A percentile compares a stretch with the other conserved stretches of the same genome.
Evolutionary conservation across 2,329 filamentous ascomycete species (phyloP).

Genomic region (Xylariaceae sp.): DNA sequence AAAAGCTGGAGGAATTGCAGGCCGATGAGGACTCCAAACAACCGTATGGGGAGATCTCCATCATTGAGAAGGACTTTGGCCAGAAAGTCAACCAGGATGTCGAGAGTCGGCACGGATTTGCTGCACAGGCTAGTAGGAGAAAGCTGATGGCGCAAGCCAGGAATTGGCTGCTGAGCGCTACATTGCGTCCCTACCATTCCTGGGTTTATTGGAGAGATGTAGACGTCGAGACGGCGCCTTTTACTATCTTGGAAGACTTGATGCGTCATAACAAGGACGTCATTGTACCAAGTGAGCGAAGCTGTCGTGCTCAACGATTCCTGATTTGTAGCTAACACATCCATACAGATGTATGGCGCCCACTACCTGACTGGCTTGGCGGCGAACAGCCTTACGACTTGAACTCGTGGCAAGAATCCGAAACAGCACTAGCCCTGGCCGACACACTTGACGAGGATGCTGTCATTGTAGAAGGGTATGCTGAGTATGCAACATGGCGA

Average conservation of each 20-base stretch:
- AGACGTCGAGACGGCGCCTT: constrained; percentile 94
- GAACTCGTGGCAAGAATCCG: constrained; percentile 99
- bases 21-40: constrained; percentile 72
- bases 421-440: constrained; percentile 87
- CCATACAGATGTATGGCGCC: constrained; percentile 82
- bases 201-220: constrained; percentile 99
- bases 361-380: constrained; percentile 97
- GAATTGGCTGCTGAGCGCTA: constrained; percentile 94
- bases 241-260: constrained; percentile 92
- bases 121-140: constrained; percentile 85
- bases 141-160: constrained; percentile 98
- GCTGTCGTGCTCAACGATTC: neutral
- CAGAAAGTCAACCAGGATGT: constrained; percentile 98
- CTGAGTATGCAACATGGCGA: constrained; percentile 97
- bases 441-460: constrained; percentile 96
- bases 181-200: constrained; percentile 88
- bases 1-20: constrained; percentile 75
- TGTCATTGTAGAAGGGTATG: constrained; percentile 97
- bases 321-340: constrained; percentile 20
- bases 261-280: constrained; percentile 99
- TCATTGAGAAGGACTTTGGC: constrained; percentile 98
- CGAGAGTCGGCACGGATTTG: constrained; percentile 95
- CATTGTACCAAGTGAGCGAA: constrained; percentile 84
- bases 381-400: constrained; percentile 97
- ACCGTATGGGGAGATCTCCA: constrained; percentile 91